Evolutionary conservation across 208 protist species (phyloP).

Genomic region (Leishmania braziliensis): DNA sequence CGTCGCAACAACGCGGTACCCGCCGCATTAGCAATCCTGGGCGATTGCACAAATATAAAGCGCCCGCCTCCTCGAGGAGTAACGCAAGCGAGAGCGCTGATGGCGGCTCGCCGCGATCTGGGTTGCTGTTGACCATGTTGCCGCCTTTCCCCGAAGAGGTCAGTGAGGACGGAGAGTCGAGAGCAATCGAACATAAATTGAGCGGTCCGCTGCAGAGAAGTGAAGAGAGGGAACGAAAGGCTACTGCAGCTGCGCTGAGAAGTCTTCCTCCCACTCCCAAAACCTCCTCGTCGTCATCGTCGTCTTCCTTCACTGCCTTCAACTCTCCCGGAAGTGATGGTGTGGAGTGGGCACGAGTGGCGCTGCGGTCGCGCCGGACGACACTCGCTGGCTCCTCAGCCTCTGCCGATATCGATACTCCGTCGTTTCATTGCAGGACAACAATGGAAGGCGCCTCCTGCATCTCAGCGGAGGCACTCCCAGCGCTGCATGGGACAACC

Average conservation of each 20-base stretch:
- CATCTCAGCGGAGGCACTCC: neutral
- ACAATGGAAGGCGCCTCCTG: neutral
- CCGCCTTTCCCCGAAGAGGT: neutral
- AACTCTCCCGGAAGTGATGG: neutral
- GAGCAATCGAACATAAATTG: neutral
- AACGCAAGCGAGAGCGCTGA: neutral
- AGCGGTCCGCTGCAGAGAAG: neutral
- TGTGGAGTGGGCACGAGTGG: conserved; percentile 5
- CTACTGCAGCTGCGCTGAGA: neutral
- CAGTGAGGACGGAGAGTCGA: neutral
- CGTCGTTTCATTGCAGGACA: neutral
- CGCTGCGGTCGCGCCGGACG: conserved; percentile 5
- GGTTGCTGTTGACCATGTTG: neutral
- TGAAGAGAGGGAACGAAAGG: neutral
- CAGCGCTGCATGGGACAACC: neutral
- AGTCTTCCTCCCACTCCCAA: neutral
- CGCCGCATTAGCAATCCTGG: neutral
- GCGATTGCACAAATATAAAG: neutral
- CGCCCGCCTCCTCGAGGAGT: neutral
- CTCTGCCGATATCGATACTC: neutral
- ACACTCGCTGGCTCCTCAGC: neutral
- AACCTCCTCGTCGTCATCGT: conserved; percentile 15
- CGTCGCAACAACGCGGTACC: neutral
- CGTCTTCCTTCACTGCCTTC: conserved; percentile 10
- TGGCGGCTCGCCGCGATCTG: neutral